Conservation (phyloP, 345 rosid species). For the Dipteronia dyeriana region DNA sequence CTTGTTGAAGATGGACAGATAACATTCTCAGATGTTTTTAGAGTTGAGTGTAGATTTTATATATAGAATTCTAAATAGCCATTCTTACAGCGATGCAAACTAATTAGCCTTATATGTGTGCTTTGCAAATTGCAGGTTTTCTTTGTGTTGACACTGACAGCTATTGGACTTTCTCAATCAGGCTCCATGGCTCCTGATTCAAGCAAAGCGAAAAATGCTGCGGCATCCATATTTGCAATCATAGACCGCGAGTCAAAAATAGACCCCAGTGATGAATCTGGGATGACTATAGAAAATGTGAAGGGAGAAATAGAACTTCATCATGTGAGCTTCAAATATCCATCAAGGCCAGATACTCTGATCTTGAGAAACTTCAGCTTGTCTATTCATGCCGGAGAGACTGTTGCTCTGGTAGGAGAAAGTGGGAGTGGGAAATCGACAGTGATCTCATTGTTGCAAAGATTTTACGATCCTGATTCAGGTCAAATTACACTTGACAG, state of each 20-base stretch:
- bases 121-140: slow-evolving; percentile 47
- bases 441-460: slow-evolving; percentile 61
- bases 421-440: slow-evolving; percentile 92
- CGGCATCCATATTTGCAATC: slow-evolving; percentile 72
- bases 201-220: slow-evolving; percentile 53
- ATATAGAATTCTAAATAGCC: too few relatives aligned
- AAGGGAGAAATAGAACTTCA: slow-evolving; percentile 69
- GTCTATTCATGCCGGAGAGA: slow-evolving; percentile 68
- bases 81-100: too few relatives aligned
- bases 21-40: slow-evolving; percentile 60
- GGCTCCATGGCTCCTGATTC: slow-evolving; percentile 71
- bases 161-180: slow-evolving; percentile 65
- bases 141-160: slow-evolving; percentile 72
- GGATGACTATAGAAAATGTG: slow-evolving; percentile 46
- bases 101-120: neutral
- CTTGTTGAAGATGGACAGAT: slow-evolving; percentile 55
- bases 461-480: slow-evolving; percentile 80
- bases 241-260: slow-evolving; percentile 65
- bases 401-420: slow-evolving; percentile 84
- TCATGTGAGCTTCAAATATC: slow-evolving; percentile 73
- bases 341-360: slow-evolving; percentile 69
- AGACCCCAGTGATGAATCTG: slow-evolving; percentile 72
- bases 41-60: slow-evolving; percentile 32
- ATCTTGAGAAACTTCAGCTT: slow-evolving; percentile 64
- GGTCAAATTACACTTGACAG: slow-evolving; percentile 77